Percentiles rank a stretch among this genome's conserved stretches.
phyloP scores from a whole-genome alignment of 257 asterid species.

The Forsythia suspensa region DNA sequence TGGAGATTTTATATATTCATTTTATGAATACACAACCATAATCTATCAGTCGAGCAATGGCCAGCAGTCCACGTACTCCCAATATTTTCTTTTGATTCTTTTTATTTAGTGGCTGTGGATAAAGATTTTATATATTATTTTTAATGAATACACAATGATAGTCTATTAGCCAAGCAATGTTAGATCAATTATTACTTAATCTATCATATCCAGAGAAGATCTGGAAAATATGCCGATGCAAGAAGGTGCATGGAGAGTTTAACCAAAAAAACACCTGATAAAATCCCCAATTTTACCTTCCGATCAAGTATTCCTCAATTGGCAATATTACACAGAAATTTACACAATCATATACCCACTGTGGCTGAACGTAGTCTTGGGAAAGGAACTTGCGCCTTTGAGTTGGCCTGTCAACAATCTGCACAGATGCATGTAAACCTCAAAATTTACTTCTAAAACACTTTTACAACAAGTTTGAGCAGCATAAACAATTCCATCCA shows the following conservation, averaged over 20 bases:
- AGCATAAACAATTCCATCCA: not conserved
- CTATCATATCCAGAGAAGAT: not conserved
- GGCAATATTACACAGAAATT: slow-evolving; percentile 84
- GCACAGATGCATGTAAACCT: slow-evolving; percentile 28
- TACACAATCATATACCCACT: slow-evolving; percentile 90
- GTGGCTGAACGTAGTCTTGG: slow-evolving; percentile 91
- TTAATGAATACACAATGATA: not conserved
- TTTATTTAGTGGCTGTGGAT: no score
- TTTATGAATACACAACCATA: no score
- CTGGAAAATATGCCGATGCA: not conserved
- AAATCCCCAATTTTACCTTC: slow-evolving; percentile 53
- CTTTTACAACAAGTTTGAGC: not conserved
- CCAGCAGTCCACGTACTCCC: no score
- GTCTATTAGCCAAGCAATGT: not conserved
- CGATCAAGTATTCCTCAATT: slow-evolving; percentile 66
- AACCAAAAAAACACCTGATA: not conserved
- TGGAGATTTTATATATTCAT: no score
- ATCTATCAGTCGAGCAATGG: no score
- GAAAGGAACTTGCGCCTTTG: slow-evolving; percentile 77
- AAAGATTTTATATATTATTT: no score
- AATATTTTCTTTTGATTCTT: no score
- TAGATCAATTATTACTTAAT: not conserved
- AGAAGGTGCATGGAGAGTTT: not conserved
- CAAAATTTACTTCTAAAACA: slow-evolving; percentile 1
- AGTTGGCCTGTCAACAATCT: slow-evolving; percentile 91